These are phyloP conservation scores for Miscanthus lutarioriparius DNA, from an alignment of 176 grass and related monocot species.

Conservation along the genomic window DNA sequence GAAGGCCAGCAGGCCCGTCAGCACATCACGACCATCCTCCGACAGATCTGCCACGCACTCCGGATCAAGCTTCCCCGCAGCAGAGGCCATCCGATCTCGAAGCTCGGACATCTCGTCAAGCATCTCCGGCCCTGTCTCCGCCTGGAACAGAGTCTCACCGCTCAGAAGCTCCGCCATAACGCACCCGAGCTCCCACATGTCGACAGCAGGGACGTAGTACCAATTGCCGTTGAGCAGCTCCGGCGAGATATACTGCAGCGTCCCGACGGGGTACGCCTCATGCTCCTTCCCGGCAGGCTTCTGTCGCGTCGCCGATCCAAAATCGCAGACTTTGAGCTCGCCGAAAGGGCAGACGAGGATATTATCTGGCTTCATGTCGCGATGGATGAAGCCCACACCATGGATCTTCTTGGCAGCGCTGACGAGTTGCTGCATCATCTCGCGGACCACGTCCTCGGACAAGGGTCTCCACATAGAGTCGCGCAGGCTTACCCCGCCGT, in stretches of 20 bases:
- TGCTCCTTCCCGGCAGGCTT: not conserved
- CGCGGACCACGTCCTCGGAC: not conserved
- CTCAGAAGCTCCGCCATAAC: not conserved
- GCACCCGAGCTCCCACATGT: slow-evolving; percentile 18
- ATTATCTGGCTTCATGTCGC: slow-evolving; percentile 72
- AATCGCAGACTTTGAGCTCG: slow-evolving; percentile 28
- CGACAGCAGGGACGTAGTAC: not conserved
- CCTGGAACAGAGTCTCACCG: not conserved
- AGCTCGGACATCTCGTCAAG: not conserved
- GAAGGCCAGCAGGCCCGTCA: not conserved
- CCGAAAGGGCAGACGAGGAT: slow-evolving; percentile 20
- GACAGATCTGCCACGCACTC: not conserved
- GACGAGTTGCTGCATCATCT: not conserved
- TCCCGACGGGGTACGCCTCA: not conserved
- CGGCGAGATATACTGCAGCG: not conserved
- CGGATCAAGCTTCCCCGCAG: not conserved
- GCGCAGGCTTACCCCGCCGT: not conserved
- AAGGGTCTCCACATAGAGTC: not conserved
- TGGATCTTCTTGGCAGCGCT: not conserved
- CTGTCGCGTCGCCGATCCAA: not conserved
- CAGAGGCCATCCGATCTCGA: not conserved
- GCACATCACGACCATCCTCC: not conserved
- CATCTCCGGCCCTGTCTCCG: not conserved
- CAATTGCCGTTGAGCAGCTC: not conserved
- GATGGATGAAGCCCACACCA: not conserved